A percentile compares a stretch with the other conserved stretches of the same genome.
phyloP scores from a whole-genome alignment of 2,329 filamentous ascomycete species.

The Aspergillus pseudoglaucus region DNA sequence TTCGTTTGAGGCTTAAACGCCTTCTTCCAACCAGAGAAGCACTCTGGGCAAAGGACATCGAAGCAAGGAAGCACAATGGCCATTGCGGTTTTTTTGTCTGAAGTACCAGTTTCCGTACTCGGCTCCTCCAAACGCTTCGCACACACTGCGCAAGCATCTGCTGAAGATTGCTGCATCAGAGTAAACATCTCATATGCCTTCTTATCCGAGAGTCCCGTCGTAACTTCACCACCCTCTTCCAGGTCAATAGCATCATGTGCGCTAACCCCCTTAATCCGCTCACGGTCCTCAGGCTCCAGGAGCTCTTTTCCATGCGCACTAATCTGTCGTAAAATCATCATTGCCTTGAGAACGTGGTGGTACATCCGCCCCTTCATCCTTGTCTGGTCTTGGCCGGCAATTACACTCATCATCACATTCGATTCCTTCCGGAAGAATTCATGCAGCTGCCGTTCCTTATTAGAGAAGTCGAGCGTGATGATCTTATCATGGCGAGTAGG shows the following conservation, averaged over 20 bases:
- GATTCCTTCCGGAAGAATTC: constrained; percentile 79
- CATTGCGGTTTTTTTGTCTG: constrained; percentile 47
- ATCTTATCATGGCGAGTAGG: constrained; percentile 67
- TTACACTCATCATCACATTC: constrained; percentile 68
- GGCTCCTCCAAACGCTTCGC: constrained; percentile 53
- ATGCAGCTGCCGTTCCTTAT: constrained; percentile 70
- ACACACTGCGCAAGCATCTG: constrained; percentile 67
- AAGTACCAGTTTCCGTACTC: constrained; percentile 50
- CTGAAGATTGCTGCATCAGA: constrained; percentile 74
- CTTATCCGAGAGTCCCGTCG: constrained; percentile 54
- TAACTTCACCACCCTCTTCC: constrained; percentile 62
- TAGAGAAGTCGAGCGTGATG: constrained; percentile 66
- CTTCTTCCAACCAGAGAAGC: constrained; percentile 57
- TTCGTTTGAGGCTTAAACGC: constrained; percentile 43
- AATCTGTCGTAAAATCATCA: constrained; percentile 79
- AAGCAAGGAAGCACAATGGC: constrained; percentile 78
- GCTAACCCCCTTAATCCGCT: constrained; percentile 72
- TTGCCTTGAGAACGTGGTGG: constrained; percentile 85
- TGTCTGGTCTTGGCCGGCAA: constrained; percentile 59
- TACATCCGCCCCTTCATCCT: constrained; percentile 79
- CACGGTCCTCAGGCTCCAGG: constrained; percentile 74
- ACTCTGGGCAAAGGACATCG: constrained; percentile 73
- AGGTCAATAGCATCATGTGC: constrained; percentile 81
- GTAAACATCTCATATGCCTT: constrained; percentile 82
- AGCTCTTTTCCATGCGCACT: constrained; percentile 94